Base-by-base conservation (phyloP, 371 early-diverging fungal genomes). In the Mucor plumbeus region DNA sequence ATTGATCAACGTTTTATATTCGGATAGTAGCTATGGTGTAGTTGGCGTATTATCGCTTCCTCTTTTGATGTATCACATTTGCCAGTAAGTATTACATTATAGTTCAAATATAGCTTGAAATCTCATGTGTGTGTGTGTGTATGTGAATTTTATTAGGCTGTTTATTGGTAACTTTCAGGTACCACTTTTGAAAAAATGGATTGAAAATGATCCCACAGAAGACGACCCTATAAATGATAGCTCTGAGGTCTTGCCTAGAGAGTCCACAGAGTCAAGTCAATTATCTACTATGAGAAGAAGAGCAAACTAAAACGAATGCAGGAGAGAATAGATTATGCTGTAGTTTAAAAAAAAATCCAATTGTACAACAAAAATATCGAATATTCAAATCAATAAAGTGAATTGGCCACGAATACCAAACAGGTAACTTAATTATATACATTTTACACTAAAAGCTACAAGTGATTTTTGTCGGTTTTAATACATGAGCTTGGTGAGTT, bases 1-100 rank as follows among this genome's bases (percentile, higher is more conserved):
- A 0, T 76, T 92, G 66, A 90, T 92, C 80, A 89, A 90, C 65
- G 87, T 91, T n/a, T 64, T 92, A 48, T 92, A 89, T 68, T 60
- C 70, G 6, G 68, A 71, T 31, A 73, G 64, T 17, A 73, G 83
- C 44, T 73, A 73, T 26, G 84, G 80, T 54, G 54, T 81, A 21
- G 82, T 89, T 5, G 93, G 91, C 17, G 77, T 91, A 7, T 65
- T 90, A 43, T 82, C 88, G 1, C 74, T 89, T 0, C 93, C 93
- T 4, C 69, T 91, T 15, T 70, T 92, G 39, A 79, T 91, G 75
- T 92, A 92, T 66, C 91, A 91, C 67, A 88, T 90, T 41, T 84
- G 79, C 47, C 92, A 92, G 75, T 80, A 90, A 68, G 84, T 88
- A 41, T 8, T 15, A 59, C 9, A 39, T 26, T 34, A 38, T 14